Evolutionary conservation across 805 yeast species (phyloP).

Genomic region (Maudiozyma bulderi): DNA sequence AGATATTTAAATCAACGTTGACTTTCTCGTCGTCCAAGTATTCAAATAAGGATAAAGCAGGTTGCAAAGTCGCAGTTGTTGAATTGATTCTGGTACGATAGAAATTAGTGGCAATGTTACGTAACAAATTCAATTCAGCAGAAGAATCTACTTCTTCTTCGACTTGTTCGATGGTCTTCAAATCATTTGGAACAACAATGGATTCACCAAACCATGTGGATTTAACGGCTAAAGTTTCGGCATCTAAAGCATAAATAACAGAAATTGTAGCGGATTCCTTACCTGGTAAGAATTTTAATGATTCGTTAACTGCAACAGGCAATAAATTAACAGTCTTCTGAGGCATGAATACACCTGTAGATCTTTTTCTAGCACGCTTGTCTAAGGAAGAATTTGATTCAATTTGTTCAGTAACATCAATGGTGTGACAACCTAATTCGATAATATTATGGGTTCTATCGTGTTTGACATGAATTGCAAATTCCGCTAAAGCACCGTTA

Average conservation of each 20-base stretch:
- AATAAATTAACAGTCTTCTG: constrained; percentile 59
- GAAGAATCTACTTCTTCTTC: constrained; percentile 11
- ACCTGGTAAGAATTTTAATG: constrained; percentile 52
- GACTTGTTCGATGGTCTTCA: constrained; percentile 14
- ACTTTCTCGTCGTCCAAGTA: constrained; percentile 81
- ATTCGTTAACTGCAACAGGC: constrained; percentile 54
- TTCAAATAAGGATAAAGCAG: constrained; percentile 56
- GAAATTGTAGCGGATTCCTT: constrained; percentile 60
- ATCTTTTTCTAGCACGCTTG: constrained; percentile 82
- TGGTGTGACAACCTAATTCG: constrained; percentile 77
- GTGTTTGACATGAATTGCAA: constrained; percentile 68
- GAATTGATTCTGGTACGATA: constrained; percentile 19
- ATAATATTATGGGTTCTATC: constrained; percentile 37
- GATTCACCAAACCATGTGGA: constrained; percentile 73
- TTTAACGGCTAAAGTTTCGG: constrained; percentile 58
- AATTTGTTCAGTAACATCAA: constrained; percentile 67
- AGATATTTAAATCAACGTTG: constrained; percentile 60
- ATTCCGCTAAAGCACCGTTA: constrained; percentile 43
- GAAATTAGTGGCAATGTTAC: constrained; percentile 19
- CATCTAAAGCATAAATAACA: constrained; percentile 71
- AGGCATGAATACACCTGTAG: constrained; percentile 79
- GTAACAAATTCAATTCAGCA: constrained; percentile 10
- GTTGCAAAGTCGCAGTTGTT: constrained; percentile 12
- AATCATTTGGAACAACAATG: constrained; percentile 47
- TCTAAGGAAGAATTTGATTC: constrained; percentile 71